These are phyloP conservation scores for Silybum marianum DNA, from an alignment of 129 eudicot species.

Conservation along the genomic window DNA sequence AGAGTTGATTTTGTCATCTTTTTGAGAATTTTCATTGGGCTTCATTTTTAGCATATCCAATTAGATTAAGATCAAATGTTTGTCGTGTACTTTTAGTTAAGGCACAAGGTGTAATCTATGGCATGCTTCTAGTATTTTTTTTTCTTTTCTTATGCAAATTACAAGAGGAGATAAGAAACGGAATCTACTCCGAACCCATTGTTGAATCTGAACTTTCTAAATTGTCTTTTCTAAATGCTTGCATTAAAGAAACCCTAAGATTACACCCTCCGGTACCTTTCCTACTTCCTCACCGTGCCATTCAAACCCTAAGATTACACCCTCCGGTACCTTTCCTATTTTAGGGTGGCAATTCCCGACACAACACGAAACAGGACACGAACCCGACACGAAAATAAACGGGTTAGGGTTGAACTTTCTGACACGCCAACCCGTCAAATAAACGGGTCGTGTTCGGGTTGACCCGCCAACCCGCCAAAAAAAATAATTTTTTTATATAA, in stretches of 20 bases:
- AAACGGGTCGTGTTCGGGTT: too few relatives aligned
- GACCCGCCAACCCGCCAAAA: too few relatives aligned
- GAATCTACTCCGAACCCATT: not conserved
- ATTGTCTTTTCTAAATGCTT: conserved; percentile 19
- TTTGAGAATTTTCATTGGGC: not conserved
- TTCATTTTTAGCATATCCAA: not conserved
- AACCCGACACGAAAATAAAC: too few relatives aligned
- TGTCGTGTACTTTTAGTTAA: not conserved
- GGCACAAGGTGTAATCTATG: not conserved
- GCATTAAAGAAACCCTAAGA: conserved; percentile 27
- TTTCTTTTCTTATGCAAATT: not conserved
- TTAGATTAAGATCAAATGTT: not conserved
- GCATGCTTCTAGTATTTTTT: not conserved
- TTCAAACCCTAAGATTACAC: too few relatives aligned
- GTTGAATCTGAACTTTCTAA: not conserved
- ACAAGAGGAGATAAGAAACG: conserved; percentile 21
- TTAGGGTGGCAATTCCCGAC: too few relatives aligned
- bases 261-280: conserved; percentile 30
- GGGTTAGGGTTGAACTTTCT: too few relatives aligned
- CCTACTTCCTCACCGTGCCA: conserved; percentile 27
- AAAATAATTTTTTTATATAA: too few relatives aligned
- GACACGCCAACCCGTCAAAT: too few relatives aligned
- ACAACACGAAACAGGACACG: too few relatives aligned
- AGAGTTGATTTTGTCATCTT: not conserved
- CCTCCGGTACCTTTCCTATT: too few relatives aligned